Evolutionary conservation across 2,329 filamentous ascomycete species (phyloP), one percentile per base, ranked within the genome.

Genomic region (Neospermospora avenae): DNA sequence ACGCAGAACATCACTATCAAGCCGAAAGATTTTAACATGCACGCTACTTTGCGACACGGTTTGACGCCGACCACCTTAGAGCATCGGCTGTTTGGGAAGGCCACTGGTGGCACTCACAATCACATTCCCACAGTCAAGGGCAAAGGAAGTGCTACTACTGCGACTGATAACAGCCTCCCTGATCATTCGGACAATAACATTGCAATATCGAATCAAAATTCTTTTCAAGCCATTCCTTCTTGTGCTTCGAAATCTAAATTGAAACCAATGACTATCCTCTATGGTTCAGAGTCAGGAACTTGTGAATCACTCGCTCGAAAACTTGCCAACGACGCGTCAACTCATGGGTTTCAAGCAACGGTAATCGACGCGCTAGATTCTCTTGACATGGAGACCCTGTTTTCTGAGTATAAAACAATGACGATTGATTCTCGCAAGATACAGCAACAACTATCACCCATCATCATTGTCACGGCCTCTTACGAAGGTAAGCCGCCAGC

Each of bases 401-500:
- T n/a, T n/a, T n/a, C n/a, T n/a, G n/a, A n/a, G n/a, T n/a, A n/a
- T n/a, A n/a, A n/a, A n/a, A n/a, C n/a, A n/a, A n/a, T n/a, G n/a
- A 86, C 84, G 0, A 82, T 81, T 31, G 80, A 84, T 51, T 78
- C 81, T 3, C 70, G 91, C 0, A 82, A 86, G 0, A 83, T 77
- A 52, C 78, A 82, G 18, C 78, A 81, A 7, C n/a, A n/a, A n/a
- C n/a, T n/a, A n/a, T n/a, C n/a, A n/a, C 87, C 88, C 0, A 79
- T 88, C 0, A 76, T 90, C 20, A 80, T 92, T 49, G 80, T 92
- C 63, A 86, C 85, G 0, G 82, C 88, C 0, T 87, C 84, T 1
- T 93, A 91, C 66, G 89, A 93, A 67, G 89, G 89, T 1, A 80
- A 89, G 57, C 86, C 89, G 0, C 84, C 88, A 0, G 86, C 90